A percentile compares a stretch with the other conserved stretches of the same genome.
phyloP scores from a whole-genome alignment of 2,329 filamentous ascomycete species.

The Pyrenochaeta sp. region DNA sequence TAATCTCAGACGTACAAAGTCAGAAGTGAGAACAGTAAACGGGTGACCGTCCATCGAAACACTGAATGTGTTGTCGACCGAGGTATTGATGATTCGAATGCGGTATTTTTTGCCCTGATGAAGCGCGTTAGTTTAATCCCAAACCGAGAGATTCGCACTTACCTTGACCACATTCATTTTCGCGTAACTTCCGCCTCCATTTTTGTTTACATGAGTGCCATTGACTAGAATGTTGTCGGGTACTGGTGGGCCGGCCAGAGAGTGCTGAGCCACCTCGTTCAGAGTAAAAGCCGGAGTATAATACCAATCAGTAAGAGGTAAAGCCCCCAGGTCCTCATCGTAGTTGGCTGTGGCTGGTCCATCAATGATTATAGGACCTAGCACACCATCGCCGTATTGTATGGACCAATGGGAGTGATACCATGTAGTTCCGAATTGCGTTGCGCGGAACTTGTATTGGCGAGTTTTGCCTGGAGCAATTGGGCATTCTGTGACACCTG shows the following conservation, averaged over 20 bases:
- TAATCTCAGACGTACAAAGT: conserved; percentile 40
- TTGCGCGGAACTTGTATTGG: conserved; percentile 67
- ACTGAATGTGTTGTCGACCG: conserved; percentile 43
- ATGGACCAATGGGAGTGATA: conserved; percentile 55
- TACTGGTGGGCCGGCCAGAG: conserved; percentile 42
- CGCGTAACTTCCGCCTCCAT: conserved; percentile 47
- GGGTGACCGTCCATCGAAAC: conserved; percentile 52
- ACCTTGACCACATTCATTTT: conserved; percentile 49
- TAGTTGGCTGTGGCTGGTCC: conserved; percentile 55
- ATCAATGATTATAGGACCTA: conserved; percentile 52
- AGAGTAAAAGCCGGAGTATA: conserved; percentile 47
- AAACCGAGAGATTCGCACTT: neutral
- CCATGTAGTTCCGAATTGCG: conserved; percentile 57
- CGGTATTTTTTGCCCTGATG: conserved; percentile 61
- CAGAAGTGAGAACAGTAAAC: conserved; percentile 53
- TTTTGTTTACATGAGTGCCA: conserved; percentile 63
- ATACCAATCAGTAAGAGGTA: conserved; percentile 72
- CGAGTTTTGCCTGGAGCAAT: conserved; percentile 66
- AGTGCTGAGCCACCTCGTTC: conserved; percentile 43
- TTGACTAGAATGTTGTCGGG: conserved; percentile 61
- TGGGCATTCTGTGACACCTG: conserved; percentile 66
- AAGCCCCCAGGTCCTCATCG: conserved; percentile 68
- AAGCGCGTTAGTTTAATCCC: conserved; percentile 8
- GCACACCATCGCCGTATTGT: conserved; percentile 55
- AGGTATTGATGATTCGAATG: conserved; percentile 66